These are phyloP conservation scores for Ogataea degrootiae DNA, from an alignment of 805 yeast species.

Conservation along the genomic window DNA sequence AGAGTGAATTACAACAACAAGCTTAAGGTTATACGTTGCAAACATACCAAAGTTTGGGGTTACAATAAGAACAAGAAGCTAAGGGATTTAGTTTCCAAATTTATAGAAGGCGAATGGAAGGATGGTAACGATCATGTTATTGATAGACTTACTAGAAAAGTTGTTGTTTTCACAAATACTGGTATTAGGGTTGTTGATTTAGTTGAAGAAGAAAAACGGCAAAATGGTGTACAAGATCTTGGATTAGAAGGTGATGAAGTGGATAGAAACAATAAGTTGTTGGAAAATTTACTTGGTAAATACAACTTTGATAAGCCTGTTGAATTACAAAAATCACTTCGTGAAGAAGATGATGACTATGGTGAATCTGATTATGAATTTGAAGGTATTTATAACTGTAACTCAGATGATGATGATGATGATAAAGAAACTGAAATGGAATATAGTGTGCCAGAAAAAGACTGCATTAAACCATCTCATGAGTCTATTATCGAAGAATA, in stretches of 20 bases:
- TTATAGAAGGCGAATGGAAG: conserved; percentile 66
- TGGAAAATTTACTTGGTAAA: conserved; percentile 42
- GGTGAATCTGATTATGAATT: conserved; percentile 44
- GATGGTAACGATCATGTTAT: conserved; percentile 77
- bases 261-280: conserved; percentile 40
- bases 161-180: conserved; percentile 27
- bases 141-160: conserved; percentile 41
- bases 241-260: conserved; percentile 32
- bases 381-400: conserved; percentile 25
- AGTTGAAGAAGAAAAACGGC: conserved; percentile 2
- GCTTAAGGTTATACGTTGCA: conserved; percentile 50
- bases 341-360: conserved; percentile 30
- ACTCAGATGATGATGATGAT: conserved; percentile 23
- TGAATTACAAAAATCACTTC: conserved; percentile 25
- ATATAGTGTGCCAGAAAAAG: conserved; percentile 21
- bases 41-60: conserved; percentile 89
- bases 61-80: conserved; percentile 60
- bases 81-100: conserved; percentile 60
- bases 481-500: conserved; percentile 23
- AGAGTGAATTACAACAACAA: conserved; percentile 58
- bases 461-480: conserved; percentile 15
- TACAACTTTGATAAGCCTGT: conserved; percentile 52
- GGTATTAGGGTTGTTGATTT: conserved; percentile 10
- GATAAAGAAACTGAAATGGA: conserved; percentile 23
- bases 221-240: conserved; percentile 23